A percentile compares a stretch with the other conserved stretches of the same genome.
phyloP scores from a whole-genome alignment of 352 stramenopile genomes.

The Pseudoperonospora humuli region DNA sequence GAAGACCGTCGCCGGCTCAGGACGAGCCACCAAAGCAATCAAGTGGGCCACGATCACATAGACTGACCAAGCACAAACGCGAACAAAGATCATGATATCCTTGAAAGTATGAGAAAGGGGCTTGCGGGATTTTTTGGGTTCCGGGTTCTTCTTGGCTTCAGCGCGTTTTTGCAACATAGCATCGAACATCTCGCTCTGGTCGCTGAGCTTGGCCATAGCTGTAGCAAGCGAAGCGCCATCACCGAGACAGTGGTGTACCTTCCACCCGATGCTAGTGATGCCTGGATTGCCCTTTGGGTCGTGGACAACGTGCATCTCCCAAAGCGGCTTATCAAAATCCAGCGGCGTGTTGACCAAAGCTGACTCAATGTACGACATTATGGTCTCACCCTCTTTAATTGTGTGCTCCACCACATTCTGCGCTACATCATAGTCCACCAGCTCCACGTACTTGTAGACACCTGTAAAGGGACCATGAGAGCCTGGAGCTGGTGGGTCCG shows the following conservation, averaged over 20 bases:
- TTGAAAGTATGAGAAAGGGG: constrained; percentile 18
- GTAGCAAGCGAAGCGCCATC: constrained; percentile 61
- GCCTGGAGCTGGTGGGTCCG: constrained; percentile 1
- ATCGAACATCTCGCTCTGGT: constrained; percentile 58
- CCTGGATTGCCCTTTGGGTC: constrained; percentile 20
- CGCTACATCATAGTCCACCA: constrained; percentile 43
- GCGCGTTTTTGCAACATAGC: constrained; percentile 49
- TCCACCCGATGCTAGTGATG: constrained; percentile 53
- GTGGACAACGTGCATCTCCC: constrained; percentile 63
- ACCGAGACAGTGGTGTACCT: constrained; percentile 72
- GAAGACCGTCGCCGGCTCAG: constrained; percentile 57
- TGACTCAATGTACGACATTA: constrained; percentile 57
- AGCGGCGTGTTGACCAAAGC: constrained; percentile 58
- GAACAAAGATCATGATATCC: constrained; percentile 21
- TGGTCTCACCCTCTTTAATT: constrained; percentile 41
- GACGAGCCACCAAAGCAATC: constrained; percentile 32
- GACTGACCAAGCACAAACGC: constrained; percentile 46
- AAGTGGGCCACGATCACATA: constrained; percentile 53
- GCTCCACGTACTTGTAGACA: constrained; percentile 49
- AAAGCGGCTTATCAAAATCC: constrained; percentile 61
- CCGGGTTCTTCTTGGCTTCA: constrained; percentile 22
- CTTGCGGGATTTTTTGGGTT: constrained; percentile 27
- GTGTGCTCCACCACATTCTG: constrained; percentile 52
- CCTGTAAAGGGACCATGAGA: constrained; percentile 16
- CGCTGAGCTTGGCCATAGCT: constrained; percentile 58